Base-by-base conservation (phyloP, 331 rosid genomes). In the Saraca asoca region DNA sequence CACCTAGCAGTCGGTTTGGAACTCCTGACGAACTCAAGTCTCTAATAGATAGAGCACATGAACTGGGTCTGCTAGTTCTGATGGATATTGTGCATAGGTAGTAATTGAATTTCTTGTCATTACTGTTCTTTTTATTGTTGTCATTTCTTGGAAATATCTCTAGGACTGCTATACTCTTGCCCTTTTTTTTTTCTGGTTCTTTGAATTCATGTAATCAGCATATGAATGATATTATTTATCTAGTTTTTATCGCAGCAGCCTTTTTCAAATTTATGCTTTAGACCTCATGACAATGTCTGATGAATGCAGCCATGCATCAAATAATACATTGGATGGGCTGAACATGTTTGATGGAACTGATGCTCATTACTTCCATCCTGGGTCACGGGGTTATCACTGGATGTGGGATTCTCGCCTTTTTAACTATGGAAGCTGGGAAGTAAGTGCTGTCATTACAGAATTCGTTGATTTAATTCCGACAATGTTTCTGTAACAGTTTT, bases 381-480 rank as follows among this genome's bases (percentile, higher is more conserved):
- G 99, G 42, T 71, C 97, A 51, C 96, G 95, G 18, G 99, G 99
- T 73, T 85, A 94, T 83, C 99, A 94, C 75, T 94, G 99, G 99
- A 86, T 94, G 95, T 94, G 99, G 99, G 99, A 94, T 68, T 94
- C 99, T 83, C 99, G 99, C 65, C 95, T 94, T 83, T 94, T 94
- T 68, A 94, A 94, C 78, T 94, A 94, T 76, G 99, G 97, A 86
- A 90, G 93, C 83, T 94, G 99, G 99, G 99, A 94, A 88, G 99
- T 94, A 85, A 62, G 91, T 66, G 58, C 41, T 72, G 63, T 71
- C 69, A 68, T 61, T 18, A 43, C 19, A 53, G 15, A 58, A 69
- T 71, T 67, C 33, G 8, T 52, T 48, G 48, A 43, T 46, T 55
- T 68, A 58, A 55, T 61, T 64, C 35, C 60, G 64, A 66, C 34